Percentiles rank a stretch among this genome's conserved stretches.
phyloP scores from a whole-genome alignment of 805 yeast species.

The Vanderwaltozyma polyspora region DNA sequence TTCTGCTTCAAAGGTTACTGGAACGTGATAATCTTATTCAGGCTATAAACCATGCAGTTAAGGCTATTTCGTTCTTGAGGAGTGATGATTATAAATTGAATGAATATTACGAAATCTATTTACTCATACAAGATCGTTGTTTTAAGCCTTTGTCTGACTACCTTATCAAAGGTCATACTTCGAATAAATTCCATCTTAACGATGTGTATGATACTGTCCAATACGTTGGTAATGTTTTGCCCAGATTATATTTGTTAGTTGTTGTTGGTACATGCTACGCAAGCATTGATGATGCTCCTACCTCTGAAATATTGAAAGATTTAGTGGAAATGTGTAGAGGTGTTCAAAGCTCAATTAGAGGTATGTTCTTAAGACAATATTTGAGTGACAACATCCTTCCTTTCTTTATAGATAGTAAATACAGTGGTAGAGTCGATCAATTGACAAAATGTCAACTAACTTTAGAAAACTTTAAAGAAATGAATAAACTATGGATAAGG shows the following conservation, averaged over 20 bases:
- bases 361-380: slow-evolving; percentile 80
- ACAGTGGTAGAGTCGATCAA: too few relatives aligned
- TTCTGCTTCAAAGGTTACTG: too few relatives aligned
- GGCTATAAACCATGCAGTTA: slow-evolving; percentile 78
- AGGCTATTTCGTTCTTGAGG: slow-evolving; percentile 70
- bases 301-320: slow-evolving; percentile 69
- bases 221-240: slow-evolving; percentile 84
- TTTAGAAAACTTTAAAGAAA: slow-evolving; percentile 81
- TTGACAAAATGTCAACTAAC: slow-evolving; percentile 50
- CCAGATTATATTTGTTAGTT: slow-evolving; percentile 84
- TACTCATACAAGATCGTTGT: slow-evolving; percentile 64
- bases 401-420: slow-evolving; percentile 14
- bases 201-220: slow-evolving; percentile 92
- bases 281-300: slow-evolving; percentile 44
- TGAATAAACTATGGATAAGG: slow-evolving; percentile 77
- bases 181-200: slow-evolving; percentile 53
- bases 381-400: slow-evolving; percentile 59
- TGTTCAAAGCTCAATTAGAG: slow-evolving; percentile 87
- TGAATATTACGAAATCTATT: slow-evolving; percentile 86
- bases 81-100: slow-evolving; percentile 70
- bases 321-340: slow-evolving; percentile 97
- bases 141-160: slow-evolving; percentile 55
- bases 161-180: slow-evolving; percentile 53
- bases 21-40: slow-evolving; percentile 65
- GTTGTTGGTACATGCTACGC: slow-evolving; percentile 86